Base-by-base conservation (phyloP, 2,329 filamentous ascomycete species). In the Trichoderma hamatum region DNA sequence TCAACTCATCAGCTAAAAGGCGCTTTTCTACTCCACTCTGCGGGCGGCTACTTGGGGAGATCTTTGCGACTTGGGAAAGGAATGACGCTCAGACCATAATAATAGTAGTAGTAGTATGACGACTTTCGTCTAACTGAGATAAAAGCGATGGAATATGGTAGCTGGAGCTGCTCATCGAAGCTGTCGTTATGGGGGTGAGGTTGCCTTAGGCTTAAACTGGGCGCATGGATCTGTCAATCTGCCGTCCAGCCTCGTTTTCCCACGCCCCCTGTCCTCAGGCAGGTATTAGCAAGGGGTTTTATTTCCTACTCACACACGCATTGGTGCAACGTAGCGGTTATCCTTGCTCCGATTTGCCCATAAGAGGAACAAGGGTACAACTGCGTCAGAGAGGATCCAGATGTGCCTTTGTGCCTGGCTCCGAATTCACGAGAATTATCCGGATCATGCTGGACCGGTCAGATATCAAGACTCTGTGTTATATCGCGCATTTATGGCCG, bases 131-230 rank as follows among this genome's bases (percentile, higher is more conserved):
- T 21, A 5, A 39, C 13, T 14, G 30, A 36, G 19, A 52, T 9
- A 52, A 16, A 36, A 16, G 4, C 46, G 11, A 24, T 21, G 19
- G 39, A 43, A 43, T 14, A 19, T 9, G 39, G 46, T 49, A 54
- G 51, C 51, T 28, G 14, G 14, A 54, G 49, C 26, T 24, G 19
- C 26, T 30, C 11, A 26, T 36, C 32, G 32, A 10, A 51, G 30
- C 54, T 51, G 1, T 56, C 34, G 19, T 32, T 24, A 30, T 51
- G 28, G 46, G 28, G 24, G 51, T 67, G 63, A 70, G 68, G 68
- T 70, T 70, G 56, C 68, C 68, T 70, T 70, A 61, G 68, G 68
- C 68, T 69, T 55, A 39, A 43, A 67, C 55, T 54, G 56, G 34
- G n/a, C 49, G 30, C 55, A 55, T 67, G 68, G 68, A 68, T 67